Base-by-base conservation (phyloP, 202 grass and related monocot genomes). In the Schoenoplectus tabernaemontani region DNA sequence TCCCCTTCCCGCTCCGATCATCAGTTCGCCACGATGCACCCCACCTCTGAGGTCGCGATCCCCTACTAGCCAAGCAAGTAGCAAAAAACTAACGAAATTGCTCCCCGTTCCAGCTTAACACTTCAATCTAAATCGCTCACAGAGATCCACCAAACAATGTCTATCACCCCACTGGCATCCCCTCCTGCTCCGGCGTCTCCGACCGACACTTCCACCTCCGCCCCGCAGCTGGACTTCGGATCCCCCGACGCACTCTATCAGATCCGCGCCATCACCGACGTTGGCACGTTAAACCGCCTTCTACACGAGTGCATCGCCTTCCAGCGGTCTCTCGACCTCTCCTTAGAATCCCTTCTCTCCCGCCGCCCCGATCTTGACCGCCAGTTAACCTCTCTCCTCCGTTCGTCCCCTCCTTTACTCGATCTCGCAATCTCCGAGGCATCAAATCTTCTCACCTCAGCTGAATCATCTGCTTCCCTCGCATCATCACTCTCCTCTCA, bases 291-390 rank as follows among this genome's bases (percentile, higher is more conserved):
- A 56, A 93, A 91, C 65, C 94, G 87, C 77, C 87, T 97, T 1
- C 81, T 97, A 24, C 94, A 97, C 81, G 86, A 90, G 66, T 97
- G 94, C 89, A 61, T 97, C 56, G 89, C 94, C 54, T 93, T 90
- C 86, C 91, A 97, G 91, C 91, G 94, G 75, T 78, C 82, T 44
- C 91, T 93, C 39, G 94, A 97, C 80, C 44, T 80, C 59, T 85
- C 84, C 56, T 86, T 97, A 15, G 94, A 97, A 58, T 82, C 86
- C 19, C 94, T 97, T 36, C 89, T 97, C 61, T 79, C 87, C 56
- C 91, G 85, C n/a, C 91, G 91, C 10, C 87, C 94, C 22, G 91
- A 97, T 47, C 82, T 97, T 11, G 91, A 97, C 60, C 87, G 94
- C 65, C 89, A 85, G 56, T 86, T 92, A 17, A 56, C 86, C 0